A percentile compares a stretch with the other conserved stretches of the same genome.
These are phyloP conservation scores for Nelumbo lutea DNA, from an alignment of 164 flowering plant species.

Conservation along the genomic window DNA sequence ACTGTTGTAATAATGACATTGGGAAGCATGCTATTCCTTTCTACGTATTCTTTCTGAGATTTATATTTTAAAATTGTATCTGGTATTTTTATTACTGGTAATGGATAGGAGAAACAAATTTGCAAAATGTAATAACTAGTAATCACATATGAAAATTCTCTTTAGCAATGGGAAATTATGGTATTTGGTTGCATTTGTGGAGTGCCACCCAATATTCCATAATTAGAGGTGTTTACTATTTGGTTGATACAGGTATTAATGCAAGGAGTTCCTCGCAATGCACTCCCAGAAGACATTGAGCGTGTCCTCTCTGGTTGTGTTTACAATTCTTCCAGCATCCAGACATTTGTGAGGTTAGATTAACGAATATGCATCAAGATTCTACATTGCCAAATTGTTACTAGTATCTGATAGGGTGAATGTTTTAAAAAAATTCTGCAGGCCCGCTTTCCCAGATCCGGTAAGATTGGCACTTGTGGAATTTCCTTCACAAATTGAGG, in stretches of 20 bases:
- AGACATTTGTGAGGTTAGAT: conserved; percentile 34
- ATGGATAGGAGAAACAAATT: no score
- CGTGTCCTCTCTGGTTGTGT: conserved; percentile 63
- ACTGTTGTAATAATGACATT: no score
- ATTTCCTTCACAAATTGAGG: conserved; percentile 51
- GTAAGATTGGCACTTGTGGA: conserved; percentile 43
- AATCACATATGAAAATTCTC: no score
- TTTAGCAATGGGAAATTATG: no score
- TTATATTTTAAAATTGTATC: no score
- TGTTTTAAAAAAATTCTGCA: conserved; percentile 23
- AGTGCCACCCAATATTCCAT: not conserved
- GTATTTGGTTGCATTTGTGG: not conserved
- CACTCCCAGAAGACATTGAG: conserved; percentile 56
- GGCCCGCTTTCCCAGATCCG: conserved; percentile 26
- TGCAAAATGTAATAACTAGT: no score
- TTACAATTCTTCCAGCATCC: conserved; percentile 34
- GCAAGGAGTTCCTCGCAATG: conserved; percentile 58
- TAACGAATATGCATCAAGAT: not conserved
- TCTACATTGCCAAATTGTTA: not conserved
- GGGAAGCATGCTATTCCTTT: no score
- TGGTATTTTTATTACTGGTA: no score
- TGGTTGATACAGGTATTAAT: conserved; percentile 42
- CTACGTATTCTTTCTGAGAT: no score
- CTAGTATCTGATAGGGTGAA: not conserved
- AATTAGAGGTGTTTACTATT: not conserved